Percentiles rank a stretch among this genome's conserved stretches.
phyloP scores from a whole-genome alignment of 257 asterid genomes.

The Nicotiana undulata region DNA sequence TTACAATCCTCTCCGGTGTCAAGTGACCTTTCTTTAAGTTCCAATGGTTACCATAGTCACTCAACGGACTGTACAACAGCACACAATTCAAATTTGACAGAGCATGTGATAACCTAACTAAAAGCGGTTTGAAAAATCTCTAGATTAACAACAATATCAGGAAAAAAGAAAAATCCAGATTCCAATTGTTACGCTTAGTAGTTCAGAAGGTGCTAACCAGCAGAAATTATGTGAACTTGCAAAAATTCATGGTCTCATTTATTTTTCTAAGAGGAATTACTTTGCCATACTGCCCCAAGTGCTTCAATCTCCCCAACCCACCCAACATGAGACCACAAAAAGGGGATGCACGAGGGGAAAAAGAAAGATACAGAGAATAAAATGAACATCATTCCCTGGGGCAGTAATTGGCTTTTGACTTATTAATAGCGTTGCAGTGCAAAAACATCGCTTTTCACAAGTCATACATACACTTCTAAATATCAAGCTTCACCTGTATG shows the following conservation, averaged over 20 bases:
- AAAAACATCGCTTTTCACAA: not conserved
- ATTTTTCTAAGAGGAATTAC: not conserved
- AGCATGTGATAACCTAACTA: not conserved
- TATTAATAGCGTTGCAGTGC: not conserved
- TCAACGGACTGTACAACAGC: not conserved
- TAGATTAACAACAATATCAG: not conserved
- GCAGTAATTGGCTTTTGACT: not conserved
- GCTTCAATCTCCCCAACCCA: not conserved
- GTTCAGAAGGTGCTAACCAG: not conserved
- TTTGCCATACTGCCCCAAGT: not conserved
- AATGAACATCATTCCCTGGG: not conserved
- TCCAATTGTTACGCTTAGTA: not conserved
- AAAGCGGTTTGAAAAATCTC: not conserved
- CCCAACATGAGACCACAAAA: not conserved
- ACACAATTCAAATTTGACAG: not conserved
- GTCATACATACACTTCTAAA: slow-evolving; percentile 9
- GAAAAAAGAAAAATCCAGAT: not conserved
- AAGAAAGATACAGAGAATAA: not conserved
- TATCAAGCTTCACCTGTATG: slow-evolving; percentile 60
- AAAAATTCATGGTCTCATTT: not conserved
- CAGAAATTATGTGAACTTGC: not conserved
- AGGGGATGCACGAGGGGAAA: not conserved
- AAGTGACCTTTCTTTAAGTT: not conserved
- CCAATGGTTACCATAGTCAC: not conserved
- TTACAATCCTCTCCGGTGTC: not conserved